Evolutionary conservation across 1,284 basidiomycete species (phyloP).

Genomic region (Inonotus obliquus): DNA sequence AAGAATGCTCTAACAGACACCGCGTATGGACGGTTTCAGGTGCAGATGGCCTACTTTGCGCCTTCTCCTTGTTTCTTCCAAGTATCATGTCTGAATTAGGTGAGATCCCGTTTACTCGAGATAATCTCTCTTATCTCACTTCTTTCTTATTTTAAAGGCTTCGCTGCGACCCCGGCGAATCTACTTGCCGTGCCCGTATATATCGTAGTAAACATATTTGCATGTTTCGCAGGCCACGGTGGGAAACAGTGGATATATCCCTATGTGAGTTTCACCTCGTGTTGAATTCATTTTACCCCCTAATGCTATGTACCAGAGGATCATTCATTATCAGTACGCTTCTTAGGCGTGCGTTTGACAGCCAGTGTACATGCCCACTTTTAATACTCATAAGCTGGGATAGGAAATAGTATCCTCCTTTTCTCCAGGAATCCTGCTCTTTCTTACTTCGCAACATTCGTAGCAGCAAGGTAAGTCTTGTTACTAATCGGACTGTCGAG

Average conservation of each 20-base stretch:
- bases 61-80: conserved; percentile 69
- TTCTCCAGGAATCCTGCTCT: background rate
- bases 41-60: conserved; percentile 61
- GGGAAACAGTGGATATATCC: conserved; percentile 55
- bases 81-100: conserved; percentile 62
- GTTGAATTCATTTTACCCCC: too few species aligned
- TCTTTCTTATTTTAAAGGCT: conserved; percentile 38
- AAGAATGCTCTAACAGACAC: too few species aligned
- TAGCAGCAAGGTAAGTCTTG: conserved; percentile 52
- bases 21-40: too few species aligned
- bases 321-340: conserved; percentile 35
- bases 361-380: too few species aligned
- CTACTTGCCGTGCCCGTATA: conserved; percentile 71
- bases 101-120: conserved; percentile 3
- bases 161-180: conserved; percentile 59
- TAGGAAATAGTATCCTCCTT: background rate
- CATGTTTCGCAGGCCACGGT: conserved; percentile 57
- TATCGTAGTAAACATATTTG: conserved; percentile 56
- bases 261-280: conserved; percentile 46
- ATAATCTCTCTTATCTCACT: conserved; percentile 1
- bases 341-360: too few species aligned
- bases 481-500: background rate
- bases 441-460: conserved; percentile 23
- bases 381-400: too few species aligned
- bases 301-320: conserved; percentile 28